A percentile compares a stretch with the other conserved stretches of the same genome.
Evolutionary conservation across 768 basidiomycete genomes (phyloP).

Genomic region (Lyophyllum atratum): DNA sequence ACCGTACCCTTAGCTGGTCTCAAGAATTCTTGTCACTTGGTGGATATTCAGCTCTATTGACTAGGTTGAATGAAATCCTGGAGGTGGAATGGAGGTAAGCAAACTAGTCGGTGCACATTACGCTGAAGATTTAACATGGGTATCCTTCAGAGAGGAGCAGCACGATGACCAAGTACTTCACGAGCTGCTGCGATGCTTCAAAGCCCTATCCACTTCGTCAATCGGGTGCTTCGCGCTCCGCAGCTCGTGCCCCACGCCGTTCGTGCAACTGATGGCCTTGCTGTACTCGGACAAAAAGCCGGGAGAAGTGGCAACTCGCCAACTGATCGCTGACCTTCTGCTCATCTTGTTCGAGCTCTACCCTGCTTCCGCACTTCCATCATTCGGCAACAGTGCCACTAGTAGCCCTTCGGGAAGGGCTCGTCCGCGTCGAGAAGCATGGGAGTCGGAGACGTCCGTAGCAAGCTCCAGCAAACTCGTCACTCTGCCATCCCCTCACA

Average conservation of each 20-base stretch:
- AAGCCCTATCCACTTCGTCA: constrained; percentile 87
- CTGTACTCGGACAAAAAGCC: constrained; percentile 98
- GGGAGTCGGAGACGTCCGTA: constrained; percentile 50
- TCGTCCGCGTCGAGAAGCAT: constrained; percentile 50
- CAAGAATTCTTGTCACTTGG: constrained; percentile 80
- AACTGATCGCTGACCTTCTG: constrained; percentile 88
- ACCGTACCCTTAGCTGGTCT: constrained; percentile 68
- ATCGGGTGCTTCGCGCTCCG: constrained; percentile 90
- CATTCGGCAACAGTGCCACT: constrained; percentile 33
- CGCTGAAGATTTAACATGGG: not conserved
- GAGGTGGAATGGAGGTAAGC: constrained; percentile 95
- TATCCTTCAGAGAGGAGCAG: constrained; percentile 82
- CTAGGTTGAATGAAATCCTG: constrained; percentile 85
- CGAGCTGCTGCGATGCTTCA: constrained; percentile 91
- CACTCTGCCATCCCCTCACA: constrained; percentile 73
- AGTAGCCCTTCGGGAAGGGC: constrained; percentile 26
- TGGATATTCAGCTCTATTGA: constrained; percentile 84
- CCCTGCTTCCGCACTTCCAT: constrained; percentile 68
- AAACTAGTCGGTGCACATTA: not conserved
- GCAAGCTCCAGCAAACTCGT: constrained; percentile 50
- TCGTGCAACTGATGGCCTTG: constrained; percentile 77
- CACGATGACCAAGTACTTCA: constrained; percentile 95
- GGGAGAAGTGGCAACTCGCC: constrained; percentile 87
- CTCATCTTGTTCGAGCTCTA: constrained; percentile 89
- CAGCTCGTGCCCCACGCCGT: constrained; percentile 87